A percentile compares a stretch with the other conserved stretches of the same genome.
Evolutionary conservation across 768 basidiomycete genomes (phyloP).

Genomic region (Cystofilobasidium ferigula): DNA sequence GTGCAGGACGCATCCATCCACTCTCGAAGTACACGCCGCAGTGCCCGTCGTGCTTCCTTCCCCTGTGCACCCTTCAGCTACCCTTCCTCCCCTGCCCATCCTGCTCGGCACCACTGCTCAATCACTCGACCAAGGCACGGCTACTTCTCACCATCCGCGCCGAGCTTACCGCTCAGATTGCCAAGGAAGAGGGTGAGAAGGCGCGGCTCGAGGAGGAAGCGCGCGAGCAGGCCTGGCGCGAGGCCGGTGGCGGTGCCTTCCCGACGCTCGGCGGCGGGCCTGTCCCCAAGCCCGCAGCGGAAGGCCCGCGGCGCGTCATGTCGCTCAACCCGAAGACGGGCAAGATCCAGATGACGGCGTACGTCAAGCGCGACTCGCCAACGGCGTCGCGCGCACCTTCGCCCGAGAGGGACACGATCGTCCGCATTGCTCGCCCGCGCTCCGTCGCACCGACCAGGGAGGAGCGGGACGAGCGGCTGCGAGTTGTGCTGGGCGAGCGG

Average conservation of each 20-base stretch:
- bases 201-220: conserved; percentile 8
- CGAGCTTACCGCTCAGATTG: conserved; percentile 3
- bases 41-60: conserved; percentile 22
- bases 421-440: conserved; percentile 3
- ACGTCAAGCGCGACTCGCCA: conserved; percentile 12
- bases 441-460: background rate
- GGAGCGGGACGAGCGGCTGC: conserved; percentile 4
- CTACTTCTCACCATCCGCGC: conserved; percentile 13
- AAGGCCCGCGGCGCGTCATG: conserved; percentile 16
- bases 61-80: conserved; percentile 23
- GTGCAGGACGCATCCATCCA: conserved; percentile 17
- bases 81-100: conserved; percentile 24
- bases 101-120: conserved; percentile 19
- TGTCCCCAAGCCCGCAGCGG: background rate
- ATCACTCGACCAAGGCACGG: background rate
- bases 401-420: background rate
- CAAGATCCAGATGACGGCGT: conserved; percentile 18
- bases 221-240: conserved; percentile 19
- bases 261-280: background rate
- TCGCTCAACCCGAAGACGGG: conserved; percentile 25
- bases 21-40: conserved; percentile 16
- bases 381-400: background rate
- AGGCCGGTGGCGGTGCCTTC: conserved; percentile 21
- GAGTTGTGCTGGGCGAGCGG: conserved; percentile 9
- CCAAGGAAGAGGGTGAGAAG: conserved; percentile 11